phyloP scores from a whole-genome alignment of 2,329 filamentous ascomycete species.

The Dothidotthia symphoricarpi region DNA sequence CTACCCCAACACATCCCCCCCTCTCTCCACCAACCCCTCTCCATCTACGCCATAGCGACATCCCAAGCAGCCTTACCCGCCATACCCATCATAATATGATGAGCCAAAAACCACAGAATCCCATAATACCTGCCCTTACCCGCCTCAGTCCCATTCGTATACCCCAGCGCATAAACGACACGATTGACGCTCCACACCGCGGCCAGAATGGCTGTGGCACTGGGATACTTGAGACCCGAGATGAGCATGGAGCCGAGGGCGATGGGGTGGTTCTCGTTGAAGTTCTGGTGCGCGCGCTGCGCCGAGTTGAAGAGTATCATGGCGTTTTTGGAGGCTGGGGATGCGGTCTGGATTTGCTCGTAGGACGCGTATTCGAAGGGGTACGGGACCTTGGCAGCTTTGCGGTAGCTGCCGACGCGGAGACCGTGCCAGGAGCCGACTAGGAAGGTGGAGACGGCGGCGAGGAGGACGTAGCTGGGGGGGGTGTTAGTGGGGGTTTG shows the following conservation, averaged over 20 bases:
- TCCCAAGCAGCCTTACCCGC: constrained; percentile 28
- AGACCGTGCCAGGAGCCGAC: constrained; percentile 53
- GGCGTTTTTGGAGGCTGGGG: constrained; percentile 43
- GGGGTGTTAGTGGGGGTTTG: constrained; percentile 7
- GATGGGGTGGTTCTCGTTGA: constrained; percentile 57
- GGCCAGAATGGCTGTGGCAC: constrained; percentile 48
- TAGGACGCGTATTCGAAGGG: constrained; percentile 59
- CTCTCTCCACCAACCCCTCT: too few relatives aligned
- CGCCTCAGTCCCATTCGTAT: constrained; percentile 41
- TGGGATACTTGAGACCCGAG: constrained; percentile 55
- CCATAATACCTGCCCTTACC: constrained; percentile 47
- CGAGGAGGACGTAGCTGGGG: constrained; percentile 55
- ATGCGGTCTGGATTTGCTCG: constrained; percentile 50
- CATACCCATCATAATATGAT: constrained; percentile 30
- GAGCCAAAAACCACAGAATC: constrained; percentile 31
- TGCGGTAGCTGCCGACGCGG: constrained; percentile 50
- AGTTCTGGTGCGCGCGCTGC: constrained; percentile 54
- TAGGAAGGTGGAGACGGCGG: constrained; percentile 56
- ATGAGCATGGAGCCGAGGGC: constrained; percentile 54
- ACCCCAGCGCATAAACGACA: constrained; percentile 50
- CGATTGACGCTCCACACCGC: constrained; percentile 53
- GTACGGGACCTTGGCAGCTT: constrained; percentile 55
- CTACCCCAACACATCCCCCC: too few relatives aligned
- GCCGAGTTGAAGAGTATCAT: constrained; percentile 49
- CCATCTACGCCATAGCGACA: constrained; percentile 15